Base-by-base conservation (phyloP, 805 yeast genomes). In the Pichia scutulata region DNA sequence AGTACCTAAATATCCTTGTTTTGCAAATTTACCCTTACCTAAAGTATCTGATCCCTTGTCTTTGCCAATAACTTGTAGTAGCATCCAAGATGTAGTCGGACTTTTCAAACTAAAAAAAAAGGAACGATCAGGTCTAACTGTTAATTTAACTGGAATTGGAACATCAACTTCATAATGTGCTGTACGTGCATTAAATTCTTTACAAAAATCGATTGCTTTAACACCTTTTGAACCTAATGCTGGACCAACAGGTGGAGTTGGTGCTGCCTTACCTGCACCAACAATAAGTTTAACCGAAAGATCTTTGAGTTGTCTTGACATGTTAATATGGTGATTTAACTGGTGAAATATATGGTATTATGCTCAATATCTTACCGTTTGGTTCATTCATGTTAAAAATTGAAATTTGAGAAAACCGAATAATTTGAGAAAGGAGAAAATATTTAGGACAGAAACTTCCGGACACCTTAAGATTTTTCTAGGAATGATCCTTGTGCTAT, bases 231-330 rank as follows among this genome's bases (percentile, higher is more conserved):
- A 92, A 58, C 99, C 99, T 46, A 93, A 74, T 0, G 98, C 99
- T 43, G 99, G 99, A 57, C 99, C 99, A 26, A 93, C 98, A 7
- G 99, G 99, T 26, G 99, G 99, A 2, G 97, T 84, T 41, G 99
- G 98, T 2, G 97, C 93, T 0, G 99, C 99, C 66, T 89, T 87
- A 4, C 98, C 98, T 6, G 99, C 98, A 9, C 92, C 96, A 4
- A 92, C 98, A 46, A 92, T 82, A 53, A 92, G 78, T 68, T 92
- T 93, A 48, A 92, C 89, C 59, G 90, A 63, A 39, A 83, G 72
- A 65, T 81, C 84, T 65, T 81, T 86, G 24, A 61, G 44, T 25
- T 64, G 62, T 46, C 64, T 62, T 13, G 58, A 52, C 57, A 53
- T 55, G n/a, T 16, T 33, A 19, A 33, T 33, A 10, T 33, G 9